Evolutionary conservation across 768 basidiomycete genomes (phyloP), one percentile per base, ranked within the genome.

Genomic region (Auricularia cornea): DNA sequence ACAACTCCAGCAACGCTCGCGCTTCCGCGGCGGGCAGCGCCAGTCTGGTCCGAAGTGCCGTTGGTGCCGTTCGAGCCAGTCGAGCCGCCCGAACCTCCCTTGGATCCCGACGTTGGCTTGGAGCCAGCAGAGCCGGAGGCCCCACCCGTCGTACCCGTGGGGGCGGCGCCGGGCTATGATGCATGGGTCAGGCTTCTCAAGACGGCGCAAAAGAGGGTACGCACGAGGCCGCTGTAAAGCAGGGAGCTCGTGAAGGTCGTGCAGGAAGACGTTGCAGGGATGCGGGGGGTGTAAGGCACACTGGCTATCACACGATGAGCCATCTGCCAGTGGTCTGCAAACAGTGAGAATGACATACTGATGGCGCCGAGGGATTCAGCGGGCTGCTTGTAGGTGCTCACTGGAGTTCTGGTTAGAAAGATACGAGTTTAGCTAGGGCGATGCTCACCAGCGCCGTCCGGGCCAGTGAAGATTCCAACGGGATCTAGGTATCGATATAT

Each of bases 241-340:
- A 65, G 63, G 29, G 67, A 48, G 18, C 70, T 71, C 3, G 35
- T 26, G 63, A 62, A 71, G 16, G 69, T 63, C 6, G 62, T 60
- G 70, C 73, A 74, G 20, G 51, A 28, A 20, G 72, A 72, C 2
- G 70, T 65, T 3, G 71, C 62, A 8, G 73, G 73, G 26, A 69
- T 69, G 29, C 54, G 59, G n/a, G 71, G 54, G 3, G 38, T 41
- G 69, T 72, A 73, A 3, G 72, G 71, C 57, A 73, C 68, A 29
- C 67, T 66, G 32, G 60, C 35, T 38, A 38, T 10, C 35, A 38
- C 16, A 38, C 35, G 16, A 14, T 38, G 35, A 38, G 35, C 35
- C 35, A 10, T 38, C 35, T 14, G 16, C 16, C 35, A 14, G 8
- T 5, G 35, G 8, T 8, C 16, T 8, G 16, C 10, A 38, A 14